Conservation (phyloP, 1,284 basidiomycete genomes). For the Somion occarium region DNA sequence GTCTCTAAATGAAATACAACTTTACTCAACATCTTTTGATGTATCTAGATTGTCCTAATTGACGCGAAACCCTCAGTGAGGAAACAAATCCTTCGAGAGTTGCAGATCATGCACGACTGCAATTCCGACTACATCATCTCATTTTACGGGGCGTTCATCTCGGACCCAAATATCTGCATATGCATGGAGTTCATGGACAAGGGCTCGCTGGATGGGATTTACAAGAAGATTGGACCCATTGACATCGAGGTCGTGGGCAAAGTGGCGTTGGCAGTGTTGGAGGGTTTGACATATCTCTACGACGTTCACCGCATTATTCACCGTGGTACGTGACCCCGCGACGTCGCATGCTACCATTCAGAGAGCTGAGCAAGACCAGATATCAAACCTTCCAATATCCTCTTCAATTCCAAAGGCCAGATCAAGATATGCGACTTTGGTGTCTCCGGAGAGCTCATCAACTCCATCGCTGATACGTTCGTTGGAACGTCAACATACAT, state of each 20-base stretch:
- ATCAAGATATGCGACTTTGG: conserved; percentile 99
- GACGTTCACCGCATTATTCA: conserved; percentile 99
- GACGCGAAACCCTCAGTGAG: conserved; percentile 96
- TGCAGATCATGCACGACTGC: conserved; percentile 99
- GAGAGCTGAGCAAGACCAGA: conserved; percentile 45
- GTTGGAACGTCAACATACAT: conserved; percentile 99
- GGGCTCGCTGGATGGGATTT: conserved; percentile 87
- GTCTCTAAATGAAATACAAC: neutral
- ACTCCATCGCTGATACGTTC: conserved; percentile 98
- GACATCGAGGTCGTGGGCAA: conserved; percentile 86
- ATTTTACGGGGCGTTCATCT: conserved; percentile 94
- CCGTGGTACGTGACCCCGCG: conserved; percentile 56
- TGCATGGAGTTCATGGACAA: conserved; percentile 99
- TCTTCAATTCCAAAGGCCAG: conserved; percentile 89
- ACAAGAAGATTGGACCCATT: conserved; percentile 89
- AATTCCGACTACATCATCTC: conserved; percentile 91
- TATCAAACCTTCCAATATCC: conserved; percentile 98
- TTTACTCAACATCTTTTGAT: conserved; percentile 2
- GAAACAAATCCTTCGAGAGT: conserved; percentile 95
- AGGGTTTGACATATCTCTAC: conserved; percentile 96
- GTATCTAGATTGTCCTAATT: conserved; percentile 87
- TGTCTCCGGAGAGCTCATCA: conserved; percentile 97
- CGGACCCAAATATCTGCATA: conserved; percentile 97
- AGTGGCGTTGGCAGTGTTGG: conserved; percentile 89
- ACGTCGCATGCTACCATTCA: neutral